Evolutionary conservation across 2,329 filamentous ascomycete genomes (phyloP).

Genomic region (Pseudogymnoascus sp.): DNA sequence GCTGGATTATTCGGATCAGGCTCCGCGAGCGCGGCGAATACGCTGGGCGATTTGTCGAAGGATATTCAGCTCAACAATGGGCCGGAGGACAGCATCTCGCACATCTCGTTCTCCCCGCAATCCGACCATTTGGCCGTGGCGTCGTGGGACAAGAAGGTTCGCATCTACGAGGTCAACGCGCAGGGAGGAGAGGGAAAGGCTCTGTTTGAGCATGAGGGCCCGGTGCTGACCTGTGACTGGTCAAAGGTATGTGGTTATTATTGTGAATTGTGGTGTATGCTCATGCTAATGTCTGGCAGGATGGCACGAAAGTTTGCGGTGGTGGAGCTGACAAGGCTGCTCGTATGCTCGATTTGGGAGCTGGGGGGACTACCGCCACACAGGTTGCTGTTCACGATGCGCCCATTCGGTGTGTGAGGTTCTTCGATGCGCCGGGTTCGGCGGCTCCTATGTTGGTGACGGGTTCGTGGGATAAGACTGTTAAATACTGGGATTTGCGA

Average conservation of each 20-base stretch:
- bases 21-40: conserved; percentile 48
- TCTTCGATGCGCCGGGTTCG: conserved; percentile 59
- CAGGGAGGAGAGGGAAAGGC: conserved; percentile 77
- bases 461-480: conserved; percentile 83
- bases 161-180: conserved; percentile 83
- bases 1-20: conserved; percentile 52
- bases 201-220: conserved; percentile 75
- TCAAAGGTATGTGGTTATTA: conserved; percentile 58
- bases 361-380: conserved; percentile 49
- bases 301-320: conserved; percentile 81
- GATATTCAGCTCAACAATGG: conserved; percentile 73
- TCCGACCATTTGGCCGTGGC: conserved; percentile 79
- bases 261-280: neutral
- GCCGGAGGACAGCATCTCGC: conserved; percentile 84
- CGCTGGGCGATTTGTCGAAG: conserved; percentile 82
- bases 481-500: conserved; percentile 84
- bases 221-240: conserved; percentile 79
- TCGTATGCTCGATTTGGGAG: conserved; percentile 75
- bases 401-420: conserved; percentile 69
- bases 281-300: conserved; percentile 43
- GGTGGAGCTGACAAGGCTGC: conserved; percentile 87
- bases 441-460: conserved; percentile 78
- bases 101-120: conserved; percentile 71
- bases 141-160: conserved; percentile 97
- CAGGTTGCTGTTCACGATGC: conserved; percentile 81